Conservation (phyloP, 768 basidiomycete species). For the Suillus clintonianus region DNA sequence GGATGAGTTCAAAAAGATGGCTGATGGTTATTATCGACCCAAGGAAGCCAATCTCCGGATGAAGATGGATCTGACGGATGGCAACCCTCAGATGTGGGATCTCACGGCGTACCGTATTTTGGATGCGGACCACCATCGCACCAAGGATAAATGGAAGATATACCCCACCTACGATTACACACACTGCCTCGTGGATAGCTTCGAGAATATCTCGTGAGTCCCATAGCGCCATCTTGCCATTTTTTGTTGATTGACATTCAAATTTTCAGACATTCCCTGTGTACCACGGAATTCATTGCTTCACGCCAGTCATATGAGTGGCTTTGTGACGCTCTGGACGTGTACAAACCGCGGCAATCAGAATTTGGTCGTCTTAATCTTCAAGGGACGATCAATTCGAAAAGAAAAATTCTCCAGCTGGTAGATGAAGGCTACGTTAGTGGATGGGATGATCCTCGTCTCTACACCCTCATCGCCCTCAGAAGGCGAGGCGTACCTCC, state of each 20-base stretch:
- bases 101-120: conserved; percentile 94
- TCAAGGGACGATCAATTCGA: conserved; percentile 95
- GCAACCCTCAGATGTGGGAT: conserved; percentile 99
- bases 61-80: conserved; percentile 93
- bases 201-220: conserved; percentile 97
- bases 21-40: conserved; percentile 83
- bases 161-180: conserved; percentile 99
- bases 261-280: conserved; percentile 82
- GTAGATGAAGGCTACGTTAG: conserved; percentile 83
- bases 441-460: conserved; percentile 97
- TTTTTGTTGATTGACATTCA: background rate
- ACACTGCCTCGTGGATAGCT: conserved; percentile 96
- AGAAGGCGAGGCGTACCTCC: conserved; percentile 97
- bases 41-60: conserved; percentile 93
- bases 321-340: conserved; percentile 96
- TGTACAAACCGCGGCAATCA: conserved; percentile 96
- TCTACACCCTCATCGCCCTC: conserved; percentile 95
- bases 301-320: conserved; percentile 98
- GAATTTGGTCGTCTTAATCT: conserved; percentile 94
- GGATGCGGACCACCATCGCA: conserved; percentile 89
- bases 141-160: conserved; percentile 91
- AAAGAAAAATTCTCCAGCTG: conserved; percentile 89
- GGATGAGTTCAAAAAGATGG: conserved; percentile 89
- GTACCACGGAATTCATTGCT: conserved; percentile 93
- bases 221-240: background rate